Evolutionary conservation across 2,329 filamentous ascomycete genomes (phyloP).

Genomic region (Fonsecaea nubica): DNA sequence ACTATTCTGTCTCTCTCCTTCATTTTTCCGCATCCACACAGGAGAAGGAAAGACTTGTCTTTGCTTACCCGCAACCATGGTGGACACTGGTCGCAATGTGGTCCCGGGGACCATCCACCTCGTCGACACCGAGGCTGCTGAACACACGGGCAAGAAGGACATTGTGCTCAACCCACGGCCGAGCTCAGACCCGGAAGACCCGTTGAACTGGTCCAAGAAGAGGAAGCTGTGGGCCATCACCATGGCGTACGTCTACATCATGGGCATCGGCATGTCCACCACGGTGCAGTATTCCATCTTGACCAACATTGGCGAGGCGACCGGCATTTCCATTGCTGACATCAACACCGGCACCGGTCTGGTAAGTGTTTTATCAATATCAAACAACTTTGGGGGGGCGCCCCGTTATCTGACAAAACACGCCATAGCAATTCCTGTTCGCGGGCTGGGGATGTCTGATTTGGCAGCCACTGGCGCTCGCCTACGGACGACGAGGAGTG

Average conservation of each 20-base stretch:
- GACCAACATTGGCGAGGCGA: constrained; percentile 49
- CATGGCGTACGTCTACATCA: constrained; percentile 46
- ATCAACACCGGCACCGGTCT: constrained; percentile 57
- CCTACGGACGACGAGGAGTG: constrained; percentile 48
- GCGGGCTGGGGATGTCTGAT: constrained; percentile 52
- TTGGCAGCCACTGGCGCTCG: constrained; percentile 56
- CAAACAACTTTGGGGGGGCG: not conserved
- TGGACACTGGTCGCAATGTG: constrained; percentile 9
- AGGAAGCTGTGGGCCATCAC: constrained; percentile 45
- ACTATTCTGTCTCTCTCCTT: not conserved
- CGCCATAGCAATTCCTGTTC: constrained; percentile 43
- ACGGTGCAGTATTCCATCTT: constrained; percentile 46
- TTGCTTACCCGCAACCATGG: not conserved
- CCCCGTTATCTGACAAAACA: not conserved
- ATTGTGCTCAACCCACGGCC: constrained; percentile 46
- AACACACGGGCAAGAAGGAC: constrained; percentile 12
- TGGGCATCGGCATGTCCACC: constrained; percentile 43
- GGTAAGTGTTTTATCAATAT: constrained; percentile 44
- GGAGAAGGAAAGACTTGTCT: not conserved
- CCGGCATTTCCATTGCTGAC: constrained; percentile 51
- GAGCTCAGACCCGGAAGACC: constrained; percentile 49
- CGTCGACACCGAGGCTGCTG: constrained; percentile 26
- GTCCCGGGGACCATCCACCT: constrained; percentile 31
- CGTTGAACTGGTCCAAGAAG: constrained; percentile 46
- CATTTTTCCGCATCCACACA: not conserved